Percentiles rank a stretch among this genome's conserved stretches.
Conservation (phyloP, 1,284 basidiomycete genomes). For the Crucibulum parvulum region DNA sequence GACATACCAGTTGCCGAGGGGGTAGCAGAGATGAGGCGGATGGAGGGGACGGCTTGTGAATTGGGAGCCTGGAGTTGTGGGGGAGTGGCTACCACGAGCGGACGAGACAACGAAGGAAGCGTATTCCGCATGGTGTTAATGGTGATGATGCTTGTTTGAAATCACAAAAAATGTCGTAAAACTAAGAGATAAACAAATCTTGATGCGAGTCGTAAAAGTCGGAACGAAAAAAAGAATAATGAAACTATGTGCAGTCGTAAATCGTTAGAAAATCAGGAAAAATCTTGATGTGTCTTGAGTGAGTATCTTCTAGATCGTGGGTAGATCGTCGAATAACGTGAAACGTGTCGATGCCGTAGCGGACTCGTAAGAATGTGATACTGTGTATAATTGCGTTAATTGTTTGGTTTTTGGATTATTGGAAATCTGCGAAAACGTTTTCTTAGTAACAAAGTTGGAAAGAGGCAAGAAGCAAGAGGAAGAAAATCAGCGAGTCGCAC, state of each 20-base stretch:
- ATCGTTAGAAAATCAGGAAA: not conserved
- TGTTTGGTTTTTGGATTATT: not conserved
- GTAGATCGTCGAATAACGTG: not conserved
- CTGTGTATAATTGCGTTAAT: not conserved
- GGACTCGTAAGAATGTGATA: not conserved
- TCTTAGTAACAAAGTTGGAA: not conserved
- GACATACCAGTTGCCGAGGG: constrained; percentile 60
- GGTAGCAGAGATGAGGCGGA: constrained; percentile 71
- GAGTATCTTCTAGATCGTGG: not conserved
- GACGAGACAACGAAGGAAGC: not conserved
- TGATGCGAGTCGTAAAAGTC: constrained; percentile 1
- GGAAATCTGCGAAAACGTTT: not conserved
- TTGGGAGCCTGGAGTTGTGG: constrained; percentile 9
- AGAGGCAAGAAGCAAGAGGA: too few relatives aligned
- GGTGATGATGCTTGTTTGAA: not conserved
- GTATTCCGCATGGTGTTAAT: constrained; percentile 1
- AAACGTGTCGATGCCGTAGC: constrained; percentile 2
- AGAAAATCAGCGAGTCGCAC: too few relatives aligned
- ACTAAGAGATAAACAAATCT: not conserved
- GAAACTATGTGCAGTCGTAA: constrained; percentile 2
- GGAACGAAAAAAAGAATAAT: not conserved
- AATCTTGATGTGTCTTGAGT: not conserved
- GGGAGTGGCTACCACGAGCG: not conserved
- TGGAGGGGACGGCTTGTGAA: constrained; percentile 52
- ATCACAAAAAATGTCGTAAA: not conserved